Percentiles rank a stretch among this genome's conserved stretches.
phyloP scores from a whole-genome alignment of 192 early-diverging fungal species.

The Phlyctochytrium bullatum region DNA sequence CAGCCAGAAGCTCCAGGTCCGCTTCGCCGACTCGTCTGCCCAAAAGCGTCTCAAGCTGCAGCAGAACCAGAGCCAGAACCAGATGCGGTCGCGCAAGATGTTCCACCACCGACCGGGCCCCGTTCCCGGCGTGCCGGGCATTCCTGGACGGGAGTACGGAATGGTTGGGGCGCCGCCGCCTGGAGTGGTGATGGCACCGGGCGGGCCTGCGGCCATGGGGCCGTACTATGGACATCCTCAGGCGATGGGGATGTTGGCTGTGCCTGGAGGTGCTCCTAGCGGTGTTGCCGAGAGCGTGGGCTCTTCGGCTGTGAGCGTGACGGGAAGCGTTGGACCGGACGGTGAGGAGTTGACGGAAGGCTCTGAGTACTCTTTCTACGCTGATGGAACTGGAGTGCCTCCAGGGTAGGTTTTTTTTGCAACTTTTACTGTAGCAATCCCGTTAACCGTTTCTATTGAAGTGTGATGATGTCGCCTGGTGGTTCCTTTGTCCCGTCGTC shows the following conservation, averaged over 20 bases:
- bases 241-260: neutral
- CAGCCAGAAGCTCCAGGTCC: conserved; percentile 67
- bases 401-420: neutral
- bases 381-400: neutral
- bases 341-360: neutral
- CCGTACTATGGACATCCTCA: neutral
- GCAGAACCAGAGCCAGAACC: conserved; percentile 5
- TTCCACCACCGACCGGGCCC: neutral
- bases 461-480: neutral
- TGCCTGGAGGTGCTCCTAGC: neutral
- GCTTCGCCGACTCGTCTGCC: conserved; percentile 76
- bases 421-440: neutral
- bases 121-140: neutral
- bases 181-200: neutral
- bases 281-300: neutral
- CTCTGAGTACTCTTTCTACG: neutral
- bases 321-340: neutral
- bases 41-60: conserved; percentile 71
- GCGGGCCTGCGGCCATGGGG: neutral
- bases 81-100: neutral
- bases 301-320: neutral
- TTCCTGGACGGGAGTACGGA: neutral
- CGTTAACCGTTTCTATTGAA: neutral
- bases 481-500: neutral
- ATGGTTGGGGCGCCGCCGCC: no score